Evolutionary conservation across 2,329 filamentous ascomycete species (phyloP).

Genomic region (Grosmannia serpens): DNA sequence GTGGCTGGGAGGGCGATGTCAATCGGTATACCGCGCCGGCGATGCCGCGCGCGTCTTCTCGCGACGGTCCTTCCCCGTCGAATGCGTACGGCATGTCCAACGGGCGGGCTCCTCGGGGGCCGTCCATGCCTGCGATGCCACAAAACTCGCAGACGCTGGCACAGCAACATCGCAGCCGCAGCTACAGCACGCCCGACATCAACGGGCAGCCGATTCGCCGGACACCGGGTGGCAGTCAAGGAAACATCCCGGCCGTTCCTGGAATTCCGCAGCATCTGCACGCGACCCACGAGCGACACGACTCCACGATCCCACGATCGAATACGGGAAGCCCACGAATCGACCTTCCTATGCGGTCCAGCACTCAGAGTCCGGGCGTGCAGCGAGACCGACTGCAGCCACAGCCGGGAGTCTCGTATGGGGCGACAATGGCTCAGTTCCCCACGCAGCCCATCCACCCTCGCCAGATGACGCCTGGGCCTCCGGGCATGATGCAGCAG

Average conservation of each 20-base stretch:
- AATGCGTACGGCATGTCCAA: conserved; percentile 51
- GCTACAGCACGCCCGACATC: conserved; percentile 92
- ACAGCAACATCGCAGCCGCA: conserved; percentile 66
- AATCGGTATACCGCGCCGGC: conserved; percentile 81
- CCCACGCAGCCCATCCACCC: conserved; percentile 42
- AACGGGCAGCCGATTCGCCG: conserved; percentile 55
- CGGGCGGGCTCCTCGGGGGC: conserved; percentile 55
- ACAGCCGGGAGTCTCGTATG: conserved; percentile 31
- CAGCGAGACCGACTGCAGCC: conserved; percentile 47
- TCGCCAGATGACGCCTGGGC: conserved; percentile 33
- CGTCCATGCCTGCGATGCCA: conserved; percentile 62
- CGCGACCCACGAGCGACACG: conserved; percentile 37
- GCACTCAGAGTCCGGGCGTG: conserved; percentile 58
- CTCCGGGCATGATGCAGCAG: conserved; percentile 13
- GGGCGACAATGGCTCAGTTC: conserved; percentile 43
- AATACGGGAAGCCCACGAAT: conserved; percentile 69
- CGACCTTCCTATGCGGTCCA: conserved; percentile 54
- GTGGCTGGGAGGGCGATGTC: conserved; percentile 52
- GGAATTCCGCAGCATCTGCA: conserved; percentile 64
- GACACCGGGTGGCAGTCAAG: conserved; percentile 41
- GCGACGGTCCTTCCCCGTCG: conserved; percentile 56
- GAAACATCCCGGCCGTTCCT: conserved; percentile 55
- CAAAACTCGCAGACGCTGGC: conserved; percentile 40
- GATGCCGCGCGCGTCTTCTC: conserved; percentile 68
- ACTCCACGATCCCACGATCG: conserved; percentile 60